phyloP scores from a whole-genome alignment of 352 stramenopile genomes.

The Pythium rishiriense region DNA sequence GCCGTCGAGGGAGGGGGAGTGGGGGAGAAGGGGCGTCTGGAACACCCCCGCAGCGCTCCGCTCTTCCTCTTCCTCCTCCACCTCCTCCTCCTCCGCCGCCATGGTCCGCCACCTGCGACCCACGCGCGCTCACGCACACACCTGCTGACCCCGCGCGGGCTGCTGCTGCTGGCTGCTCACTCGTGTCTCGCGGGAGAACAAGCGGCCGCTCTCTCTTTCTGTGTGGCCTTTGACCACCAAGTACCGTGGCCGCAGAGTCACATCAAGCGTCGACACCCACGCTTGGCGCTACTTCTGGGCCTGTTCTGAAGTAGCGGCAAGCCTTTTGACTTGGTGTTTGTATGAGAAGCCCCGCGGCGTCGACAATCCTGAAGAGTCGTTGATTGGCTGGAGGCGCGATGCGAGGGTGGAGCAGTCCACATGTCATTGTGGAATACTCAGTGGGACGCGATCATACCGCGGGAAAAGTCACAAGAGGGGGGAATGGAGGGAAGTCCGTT shows the following conservation, averaged over 20 bases:
- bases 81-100: neutral
- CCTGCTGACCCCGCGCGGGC: neutral
- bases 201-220: constrained; percentile 16
- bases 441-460: constrained; percentile 19
- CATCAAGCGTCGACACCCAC: constrained; percentile 33
- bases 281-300: constrained; percentile 28
- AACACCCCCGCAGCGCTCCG: neutral
- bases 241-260: constrained; percentile 27
- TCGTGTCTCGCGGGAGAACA: neutral
- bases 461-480: constrained; percentile 16
- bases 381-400: constrained; percentile 27
- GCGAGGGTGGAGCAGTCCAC: neutral
- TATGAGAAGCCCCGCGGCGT: neutral
- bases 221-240: constrained; percentile 40
- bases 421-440: neutral
- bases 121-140: neutral
- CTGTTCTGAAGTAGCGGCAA: constrained; percentile 25
- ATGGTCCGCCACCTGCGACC: neutral
- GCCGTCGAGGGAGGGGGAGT: neutral
- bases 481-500: no score
- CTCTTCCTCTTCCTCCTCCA: neutral
- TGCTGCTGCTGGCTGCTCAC: neutral
- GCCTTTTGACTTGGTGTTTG: constrained; percentile 12
- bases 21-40: neutral
- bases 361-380: constrained; percentile 36